Percentiles rank a stretch among this genome's conserved stretches.
These are phyloP conservation scores for Scutellaria minor DNA, from an alignment of 257 asterid species.

Conservation along the genomic window DNA sequence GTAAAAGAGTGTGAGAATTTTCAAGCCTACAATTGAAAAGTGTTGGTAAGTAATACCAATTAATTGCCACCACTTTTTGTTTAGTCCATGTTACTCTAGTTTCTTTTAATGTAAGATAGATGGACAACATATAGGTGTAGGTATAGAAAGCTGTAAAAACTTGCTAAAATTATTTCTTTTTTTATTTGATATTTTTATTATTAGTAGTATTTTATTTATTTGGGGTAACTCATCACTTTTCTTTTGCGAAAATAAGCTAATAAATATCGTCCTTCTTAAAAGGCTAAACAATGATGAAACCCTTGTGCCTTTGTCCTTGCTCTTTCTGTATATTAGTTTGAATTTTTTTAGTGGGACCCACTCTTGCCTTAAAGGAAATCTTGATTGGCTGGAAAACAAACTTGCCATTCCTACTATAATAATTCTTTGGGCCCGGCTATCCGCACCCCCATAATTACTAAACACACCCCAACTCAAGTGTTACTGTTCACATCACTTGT, in stretches of 20 bases:
- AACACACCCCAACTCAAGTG: too few relatives aligned
- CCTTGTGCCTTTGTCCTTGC: conserved; percentile 46
- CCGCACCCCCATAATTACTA: too few relatives aligned
- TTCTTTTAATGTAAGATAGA: conserved; percentile 4
- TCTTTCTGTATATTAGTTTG: conserved; percentile 34
- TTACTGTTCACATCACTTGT: too few relatives aligned
- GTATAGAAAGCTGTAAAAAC: conserved; percentile 37
- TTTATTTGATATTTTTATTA: background rate
- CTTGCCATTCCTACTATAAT: conserved; percentile 40
- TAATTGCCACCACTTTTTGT: conserved; percentile 22
- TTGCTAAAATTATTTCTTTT: conserved; percentile 24
- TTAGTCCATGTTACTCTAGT: conserved; percentile 34
- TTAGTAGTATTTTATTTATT: background rate
- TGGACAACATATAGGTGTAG: conserved; percentile 36
- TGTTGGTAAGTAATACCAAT: conserved; percentile 1
- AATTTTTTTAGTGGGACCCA: conserved; percentile 33
- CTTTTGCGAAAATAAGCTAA: conserved; percentile 2
- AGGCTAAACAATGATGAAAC: conserved; percentile 51
- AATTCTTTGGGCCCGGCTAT: too few relatives aligned
- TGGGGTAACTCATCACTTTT: conserved; percentile 3
- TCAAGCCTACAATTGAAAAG: background rate
- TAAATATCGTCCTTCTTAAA: conserved; percentile 44
- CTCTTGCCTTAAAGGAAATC: conserved; percentile 37
- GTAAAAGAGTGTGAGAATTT: conserved; percentile 20
- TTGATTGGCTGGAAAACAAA: conserved; percentile 38